Evolutionary conservation across 2,329 filamentous ascomycete genomes (phyloP).

Genomic region (Ophiostoma montium): DNA sequence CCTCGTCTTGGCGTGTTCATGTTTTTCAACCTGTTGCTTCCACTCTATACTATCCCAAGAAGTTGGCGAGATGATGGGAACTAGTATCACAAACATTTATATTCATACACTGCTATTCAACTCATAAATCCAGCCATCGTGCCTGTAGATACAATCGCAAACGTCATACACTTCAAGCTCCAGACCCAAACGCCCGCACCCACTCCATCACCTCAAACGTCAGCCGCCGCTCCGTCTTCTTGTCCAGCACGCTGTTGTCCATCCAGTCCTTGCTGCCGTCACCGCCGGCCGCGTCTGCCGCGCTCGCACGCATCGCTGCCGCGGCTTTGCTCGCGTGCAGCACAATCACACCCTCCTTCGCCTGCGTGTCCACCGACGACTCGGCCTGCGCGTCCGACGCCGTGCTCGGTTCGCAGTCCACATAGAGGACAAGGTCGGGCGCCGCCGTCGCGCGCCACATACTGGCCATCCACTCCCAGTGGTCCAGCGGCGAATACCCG

Average conservation of each 20-base stretch:
- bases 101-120: neutral
- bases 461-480: constrained; percentile 96
- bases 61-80: no score
- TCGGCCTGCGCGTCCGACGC: neutral
- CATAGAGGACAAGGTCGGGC: constrained; percentile 63
- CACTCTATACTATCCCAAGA: no score
- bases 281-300: neutral
- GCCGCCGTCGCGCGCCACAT: constrained; percentile 80
- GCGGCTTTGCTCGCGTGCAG: constrained; percentile 28
- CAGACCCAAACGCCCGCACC: constrained; percentile 33
- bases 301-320: constrained; percentile 7
- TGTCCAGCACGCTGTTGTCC: constrained; percentile 31
- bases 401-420: constrained; percentile 1
- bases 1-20: no score
- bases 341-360: constrained; percentile 31
- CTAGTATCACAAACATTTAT: no score
- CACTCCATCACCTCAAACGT: constrained; percentile 84
- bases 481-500: constrained; percentile 66
- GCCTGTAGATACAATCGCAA: neutral
- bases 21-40: no score
- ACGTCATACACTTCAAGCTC: neutral
- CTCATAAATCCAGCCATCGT: no score
- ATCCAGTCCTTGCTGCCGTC: neutral
- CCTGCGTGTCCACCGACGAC: constrained; percentile 28
- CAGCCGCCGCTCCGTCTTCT: constrained; percentile 58